phyloP scores from a whole-genome alignment of 352 stramenopile genomes.

The Phytophthora hibernalis region DNA sequence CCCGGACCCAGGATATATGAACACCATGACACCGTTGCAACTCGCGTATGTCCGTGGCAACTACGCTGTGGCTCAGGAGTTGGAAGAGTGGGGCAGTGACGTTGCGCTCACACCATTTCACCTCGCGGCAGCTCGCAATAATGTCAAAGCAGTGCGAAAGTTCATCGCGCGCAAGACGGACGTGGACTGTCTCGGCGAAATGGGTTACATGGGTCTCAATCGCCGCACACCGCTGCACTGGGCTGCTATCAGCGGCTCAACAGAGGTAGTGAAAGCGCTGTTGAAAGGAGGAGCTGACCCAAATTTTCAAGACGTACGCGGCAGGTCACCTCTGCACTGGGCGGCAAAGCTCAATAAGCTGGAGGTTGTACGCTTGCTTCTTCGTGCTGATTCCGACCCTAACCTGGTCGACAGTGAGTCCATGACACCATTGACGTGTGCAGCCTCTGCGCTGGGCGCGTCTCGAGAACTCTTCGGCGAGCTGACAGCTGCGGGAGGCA shows the following conservation, averaged over 20 bases:
- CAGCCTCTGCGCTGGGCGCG: slow-evolving; percentile 23
- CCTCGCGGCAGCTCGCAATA: slow-evolving; percentile 55
- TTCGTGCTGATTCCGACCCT: slow-evolving; percentile 42
- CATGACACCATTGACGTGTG: slow-evolving; percentile 56
- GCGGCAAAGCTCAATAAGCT: slow-evolving; percentile 63
- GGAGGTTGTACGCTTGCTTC: slow-evolving; percentile 51
- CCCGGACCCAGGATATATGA: slow-evolving; percentile 73
- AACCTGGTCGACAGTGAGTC: slow-evolving; percentile 46
- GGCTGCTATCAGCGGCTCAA: slow-evolving; percentile 64
- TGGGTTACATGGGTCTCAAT: slow-evolving; percentile 75
- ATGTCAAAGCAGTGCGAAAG: slow-evolving; percentile 55
- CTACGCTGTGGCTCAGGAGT: slow-evolving; percentile 64
- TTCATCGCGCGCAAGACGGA: slow-evolving; percentile 52
- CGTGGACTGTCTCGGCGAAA: slow-evolving; percentile 72
- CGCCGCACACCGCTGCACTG: slow-evolving; percentile 75
- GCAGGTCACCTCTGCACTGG: slow-evolving; percentile 74
- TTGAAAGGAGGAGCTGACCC: slow-evolving; percentile 60
- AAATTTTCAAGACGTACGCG: slow-evolving; percentile 70
- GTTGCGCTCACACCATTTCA: slow-evolving; percentile 80
- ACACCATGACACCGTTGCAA: slow-evolving; percentile 75
- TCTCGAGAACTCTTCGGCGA: slow-evolving; percentile 41
- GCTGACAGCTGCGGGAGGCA: slow-evolving; percentile 48
- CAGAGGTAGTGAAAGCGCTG: slow-evolving; percentile 53
- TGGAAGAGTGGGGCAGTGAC: slow-evolving; percentile 76
- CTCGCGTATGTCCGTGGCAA: slow-evolving; percentile 75